These are phyloP conservation scores for Heterotrichella gracilis DNA, from an alignment of 352 stramenopile genomes.

Conservation along the genomic window DNA sequence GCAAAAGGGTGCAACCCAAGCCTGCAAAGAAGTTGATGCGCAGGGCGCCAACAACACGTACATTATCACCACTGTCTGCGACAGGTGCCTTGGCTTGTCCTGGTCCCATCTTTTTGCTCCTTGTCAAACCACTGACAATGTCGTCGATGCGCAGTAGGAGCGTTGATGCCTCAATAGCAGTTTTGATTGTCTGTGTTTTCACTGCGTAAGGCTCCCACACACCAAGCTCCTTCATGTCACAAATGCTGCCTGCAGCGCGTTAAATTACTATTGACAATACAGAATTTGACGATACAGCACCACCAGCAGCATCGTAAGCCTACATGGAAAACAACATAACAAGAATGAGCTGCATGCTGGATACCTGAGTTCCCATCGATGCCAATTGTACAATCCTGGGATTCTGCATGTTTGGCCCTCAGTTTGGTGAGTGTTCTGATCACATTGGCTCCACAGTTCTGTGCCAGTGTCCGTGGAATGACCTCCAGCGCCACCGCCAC, in stretches of 20 bases:
- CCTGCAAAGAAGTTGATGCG: too few species aligned
- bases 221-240: constrained; percentile 61
- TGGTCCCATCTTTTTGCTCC: too few species aligned
- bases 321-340: not conserved
- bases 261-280: not conserved
- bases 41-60: too few species aligned
- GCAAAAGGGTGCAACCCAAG: too few species aligned
- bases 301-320: not conserved
- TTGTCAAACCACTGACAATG: too few species aligned
- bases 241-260: constrained; percentile 29
- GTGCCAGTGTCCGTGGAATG: constrained; percentile 84
- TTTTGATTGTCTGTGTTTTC: constrained; percentile 99
- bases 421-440: constrained; percentile 88
- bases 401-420: constrained; percentile 26
- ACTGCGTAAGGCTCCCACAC: constrained; percentile 98
- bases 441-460: constrained; percentile 94
- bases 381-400: constrained; percentile 30
- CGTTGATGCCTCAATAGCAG: constrained; percentile 50
- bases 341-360: too few species aligned
- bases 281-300: not conserved
- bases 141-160: constrained; percentile 83
- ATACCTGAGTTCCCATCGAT: constrained; percentile 47
- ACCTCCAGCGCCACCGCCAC: constrained; percentile 87
- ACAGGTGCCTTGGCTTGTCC: too few species aligned
- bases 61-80: too few species aligned